These are phyloP conservation scores for Dioszegia crocea DNA, from an alignment of 768 basidiomycete genomes.

Conservation along the genomic window DNA sequence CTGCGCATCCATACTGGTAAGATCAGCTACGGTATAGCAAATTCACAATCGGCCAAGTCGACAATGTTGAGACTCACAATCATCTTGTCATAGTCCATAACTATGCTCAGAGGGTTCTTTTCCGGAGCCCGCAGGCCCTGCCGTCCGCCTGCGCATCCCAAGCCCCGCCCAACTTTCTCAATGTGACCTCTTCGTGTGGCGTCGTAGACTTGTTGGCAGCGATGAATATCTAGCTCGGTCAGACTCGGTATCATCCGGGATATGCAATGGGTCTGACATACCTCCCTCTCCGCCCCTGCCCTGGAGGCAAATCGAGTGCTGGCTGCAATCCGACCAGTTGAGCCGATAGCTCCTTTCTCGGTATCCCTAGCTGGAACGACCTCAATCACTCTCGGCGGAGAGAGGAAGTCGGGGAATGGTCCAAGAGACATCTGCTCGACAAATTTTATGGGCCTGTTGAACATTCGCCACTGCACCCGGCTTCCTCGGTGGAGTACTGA, in stretches of 20 bases:
- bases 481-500: no score
- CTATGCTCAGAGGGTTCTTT: slow-evolving; percentile 94
- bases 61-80: slow-evolving; percentile 55
- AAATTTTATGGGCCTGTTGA: no score
- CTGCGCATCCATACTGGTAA: slow-evolving; percentile 25
- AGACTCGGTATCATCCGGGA: no score
- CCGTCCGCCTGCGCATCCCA: slow-evolving; percentile 64
- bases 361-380: slow-evolving; percentile 83
- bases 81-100: slow-evolving; percentile 82
- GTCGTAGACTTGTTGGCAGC: no score
- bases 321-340: slow-evolving; percentile 75
- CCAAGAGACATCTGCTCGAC: no score
- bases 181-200: slow-evolving; percentile 37
- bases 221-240: slow-evolving; percentile 6
- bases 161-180: slow-evolving; percentile 66
- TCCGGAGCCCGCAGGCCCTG: slow-evolving; percentile 68
- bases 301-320: slow-evolving; percentile 81
- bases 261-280: slow-evolving; percentile 55
- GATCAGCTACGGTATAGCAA: background rate
- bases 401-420: no score
- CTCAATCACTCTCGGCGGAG: slow-evolving; percentile 56
- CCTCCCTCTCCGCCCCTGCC: slow-evolving; percentile 73
- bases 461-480: no score
- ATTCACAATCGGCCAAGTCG: background rate
- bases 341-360: slow-evolving; percentile 82